A percentile compares a stretch with the other conserved stretches of the same genome.
These are phyloP conservation scores for Malus sylvestris DNA, from an alignment of 306 rosid genomes.

Conservation along the genomic window DNA sequence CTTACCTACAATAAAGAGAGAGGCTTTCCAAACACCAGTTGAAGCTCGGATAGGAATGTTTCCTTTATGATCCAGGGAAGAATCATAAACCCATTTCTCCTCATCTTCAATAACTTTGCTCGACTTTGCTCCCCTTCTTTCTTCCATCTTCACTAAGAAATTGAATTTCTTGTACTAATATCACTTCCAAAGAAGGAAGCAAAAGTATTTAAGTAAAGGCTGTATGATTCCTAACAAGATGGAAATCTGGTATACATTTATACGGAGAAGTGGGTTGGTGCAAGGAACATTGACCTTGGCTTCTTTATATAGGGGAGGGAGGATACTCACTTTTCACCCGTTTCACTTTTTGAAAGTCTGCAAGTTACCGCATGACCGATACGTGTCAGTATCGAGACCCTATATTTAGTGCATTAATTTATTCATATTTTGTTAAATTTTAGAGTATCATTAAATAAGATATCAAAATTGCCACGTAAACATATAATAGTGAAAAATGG, in stretches of 20 bases:
- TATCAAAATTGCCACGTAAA: too few species aligned
- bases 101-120: slow-evolving; percentile 8
- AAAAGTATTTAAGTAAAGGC: neutral
- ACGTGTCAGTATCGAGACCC: neutral
- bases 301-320: slow-evolving; percentile 44
- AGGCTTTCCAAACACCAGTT: slow-evolving; percentile 36
- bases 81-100: slow-evolving; percentile 32
- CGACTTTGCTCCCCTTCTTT: neutral
- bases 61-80: slow-evolving; percentile 34
- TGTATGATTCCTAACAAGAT: neutral
- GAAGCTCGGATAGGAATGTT: slow-evolving; percentile 31
- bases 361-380: neutral
- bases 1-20: slow-evolving; percentile 28
- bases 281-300: neutral
- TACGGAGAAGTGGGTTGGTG: neutral
- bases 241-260: neutral
- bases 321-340: neutral
- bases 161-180: neutral
- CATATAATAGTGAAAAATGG: too few species aligned
- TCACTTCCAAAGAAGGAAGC: neutral
- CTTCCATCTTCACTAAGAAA: slow-evolving; percentile 2
- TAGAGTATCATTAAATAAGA: too few species aligned
- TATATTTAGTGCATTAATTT: too few species aligned
- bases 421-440: too few species aligned
- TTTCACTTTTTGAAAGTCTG: slow-evolving; percentile 6